Evolutionary conservation across 306 rosid genomes (phyloP).

Genomic region (Corylus americana): DNA sequence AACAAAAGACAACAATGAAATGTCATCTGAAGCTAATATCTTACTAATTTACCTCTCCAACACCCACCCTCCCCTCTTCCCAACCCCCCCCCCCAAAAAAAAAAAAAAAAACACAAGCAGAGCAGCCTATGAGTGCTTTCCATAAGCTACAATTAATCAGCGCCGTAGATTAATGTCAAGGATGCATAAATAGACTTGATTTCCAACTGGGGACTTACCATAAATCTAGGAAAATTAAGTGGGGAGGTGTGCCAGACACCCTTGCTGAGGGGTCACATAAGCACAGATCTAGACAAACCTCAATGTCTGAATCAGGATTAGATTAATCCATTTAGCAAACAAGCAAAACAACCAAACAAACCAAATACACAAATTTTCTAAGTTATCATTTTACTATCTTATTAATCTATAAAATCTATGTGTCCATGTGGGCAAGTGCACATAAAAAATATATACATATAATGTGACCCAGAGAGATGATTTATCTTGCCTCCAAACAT

Average conservation of each 20-base stretch:
- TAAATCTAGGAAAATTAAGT: background rate
- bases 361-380: background rate
- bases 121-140: background rate
- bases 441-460: background rate
- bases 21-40: conserved; percentile 22
- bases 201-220: background rate
- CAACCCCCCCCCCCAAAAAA: background rate
- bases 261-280: background rate
- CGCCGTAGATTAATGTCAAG: background rate
- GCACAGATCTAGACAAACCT: conserved; percentile 7
- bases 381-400: background rate
- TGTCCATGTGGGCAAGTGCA: background rate
- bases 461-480: background rate
- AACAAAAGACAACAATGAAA: conserved; percentile 32
- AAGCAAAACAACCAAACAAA: background rate
- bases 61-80: background rate
- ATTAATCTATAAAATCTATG: background rate
- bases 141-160: too few species aligned
- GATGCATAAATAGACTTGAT: background rate
- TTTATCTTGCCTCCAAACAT: background rate
- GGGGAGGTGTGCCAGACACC: background rate
- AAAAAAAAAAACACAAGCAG: background rate
- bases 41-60: background rate
- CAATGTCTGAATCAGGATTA: background rate
- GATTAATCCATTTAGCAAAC: background rate